Conservation (phyloP, 139 green algal genomes). For the Gonium pectorale region DNA sequence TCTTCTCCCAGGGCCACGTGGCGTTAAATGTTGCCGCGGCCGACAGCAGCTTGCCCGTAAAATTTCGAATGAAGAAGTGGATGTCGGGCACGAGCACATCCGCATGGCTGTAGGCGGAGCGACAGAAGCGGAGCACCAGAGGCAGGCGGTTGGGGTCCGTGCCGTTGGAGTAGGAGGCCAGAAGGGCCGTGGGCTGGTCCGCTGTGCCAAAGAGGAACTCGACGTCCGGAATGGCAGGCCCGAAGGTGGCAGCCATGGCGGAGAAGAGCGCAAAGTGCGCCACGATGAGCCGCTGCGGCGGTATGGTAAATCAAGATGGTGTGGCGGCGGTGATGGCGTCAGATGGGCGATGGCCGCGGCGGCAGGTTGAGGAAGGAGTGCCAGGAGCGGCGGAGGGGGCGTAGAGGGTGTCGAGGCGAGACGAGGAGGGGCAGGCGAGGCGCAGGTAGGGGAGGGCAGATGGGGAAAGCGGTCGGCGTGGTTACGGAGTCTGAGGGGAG, state of each 20-base stretch:
- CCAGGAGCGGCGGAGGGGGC: neutral
- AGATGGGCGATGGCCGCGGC: too few species aligned
- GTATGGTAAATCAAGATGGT: too few species aligned
- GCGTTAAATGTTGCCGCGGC: neutral
- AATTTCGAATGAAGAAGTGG: slow-evolving; percentile 51
- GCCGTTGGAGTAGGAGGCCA: slow-evolving; percentile 6
- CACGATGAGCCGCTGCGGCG: slow-evolving; percentile 3
- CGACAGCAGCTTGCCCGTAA: slow-evolving; percentile 17
- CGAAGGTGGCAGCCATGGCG: slow-evolving; percentile 3
- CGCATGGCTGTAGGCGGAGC: neutral
- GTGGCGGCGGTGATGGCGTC: too few species aligned
- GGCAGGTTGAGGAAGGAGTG: too few species aligned
- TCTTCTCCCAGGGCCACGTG: slow-evolving; percentile 28
- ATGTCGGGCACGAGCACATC: slow-evolving; percentile 58
- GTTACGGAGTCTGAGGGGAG: neutral
- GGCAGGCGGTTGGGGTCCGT: neutral
- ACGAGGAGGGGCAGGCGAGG: neutral
- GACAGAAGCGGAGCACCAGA: slow-evolving; percentile 50
- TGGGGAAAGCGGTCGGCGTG: too few species aligned
- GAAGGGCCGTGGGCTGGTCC: slow-evolving; percentile 1
- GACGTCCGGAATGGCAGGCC: slow-evolving; percentile 18
- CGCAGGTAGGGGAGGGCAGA: neutral
- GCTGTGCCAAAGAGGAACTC: slow-evolving; percentile 26
- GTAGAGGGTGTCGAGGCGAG: neutral
- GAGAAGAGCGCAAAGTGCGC: slow-evolving; percentile 26